Percentiles rank a stretch among this genome's conserved stretches.
These are phyloP conservation scores for Circinella minor DNA, from an alignment of 371 early-diverging fungal species.

Conservation along the genomic window DNA sequence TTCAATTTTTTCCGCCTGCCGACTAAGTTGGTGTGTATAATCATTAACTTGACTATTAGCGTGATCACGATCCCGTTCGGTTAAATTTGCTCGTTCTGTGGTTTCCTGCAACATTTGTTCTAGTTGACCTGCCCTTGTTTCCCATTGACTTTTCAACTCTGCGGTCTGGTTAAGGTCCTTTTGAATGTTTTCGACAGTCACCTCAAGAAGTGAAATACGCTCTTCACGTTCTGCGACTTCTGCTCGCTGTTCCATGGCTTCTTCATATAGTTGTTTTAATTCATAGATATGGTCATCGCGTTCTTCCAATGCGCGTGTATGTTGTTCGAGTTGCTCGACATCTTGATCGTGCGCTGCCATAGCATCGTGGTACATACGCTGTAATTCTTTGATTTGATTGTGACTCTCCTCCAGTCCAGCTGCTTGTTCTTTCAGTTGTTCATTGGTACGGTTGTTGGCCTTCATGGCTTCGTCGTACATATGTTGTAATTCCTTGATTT, in stretches of 20 bases:
- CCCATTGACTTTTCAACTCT: background rate
- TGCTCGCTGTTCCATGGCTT: background rate
- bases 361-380: background rate
- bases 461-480: background rate
- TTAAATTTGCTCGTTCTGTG: background rate
- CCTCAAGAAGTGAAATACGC: background rate
- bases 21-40: background rate
- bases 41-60: background rate
- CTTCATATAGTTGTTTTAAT: background rate
- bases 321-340: background rate
- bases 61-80: background rate
- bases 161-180: background rate
- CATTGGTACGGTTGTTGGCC: background rate
- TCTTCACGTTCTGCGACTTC: conserved; percentile 3
- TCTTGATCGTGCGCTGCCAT: background rate
- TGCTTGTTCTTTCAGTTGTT: background rate
- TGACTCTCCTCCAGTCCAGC: background rate
- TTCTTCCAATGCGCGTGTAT: background rate
- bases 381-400: background rate
- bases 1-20: background rate
- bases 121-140: background rate
- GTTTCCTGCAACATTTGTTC: background rate
- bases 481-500: background rate
- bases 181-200: conserved; percentile 5
- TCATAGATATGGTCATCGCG: background rate